Percentiles rank a stretch among this genome's conserved stretches.
Conservation (phyloP, 2,329 filamentous ascomycete genomes). For the Graphilbum fragrans region DNA sequence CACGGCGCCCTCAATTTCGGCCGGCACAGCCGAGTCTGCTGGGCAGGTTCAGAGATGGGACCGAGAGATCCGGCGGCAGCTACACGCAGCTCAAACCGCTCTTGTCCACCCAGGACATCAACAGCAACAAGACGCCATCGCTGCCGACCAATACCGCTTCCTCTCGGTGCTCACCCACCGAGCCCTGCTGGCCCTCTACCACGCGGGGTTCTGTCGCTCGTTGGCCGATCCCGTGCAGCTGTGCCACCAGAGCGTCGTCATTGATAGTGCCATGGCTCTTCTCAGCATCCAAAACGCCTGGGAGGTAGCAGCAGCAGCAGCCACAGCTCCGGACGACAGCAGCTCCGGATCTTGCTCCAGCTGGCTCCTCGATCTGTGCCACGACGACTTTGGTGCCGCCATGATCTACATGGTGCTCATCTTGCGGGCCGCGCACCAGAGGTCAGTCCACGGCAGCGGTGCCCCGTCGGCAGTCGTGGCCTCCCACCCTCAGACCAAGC, state of each 20-base stretch:
- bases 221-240: neutral
- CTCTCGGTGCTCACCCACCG: conserved; percentile 13
- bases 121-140: neutral
- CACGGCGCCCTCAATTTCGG: conserved; percentile 7
- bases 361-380: conserved; percentile 15
- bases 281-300: conserved; percentile 13
- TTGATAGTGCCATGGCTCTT: conserved; percentile 11
- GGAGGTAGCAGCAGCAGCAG: neutral
- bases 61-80: conserved; percentile 11
- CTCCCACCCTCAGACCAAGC: too few relatives aligned
- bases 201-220: conserved; percentile 6
- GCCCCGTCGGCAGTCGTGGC: neutral
- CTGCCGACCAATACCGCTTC: conserved; percentile 9
- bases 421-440: conserved; percentile 2
- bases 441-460: neutral
- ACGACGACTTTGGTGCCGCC: conserved; percentile 14
- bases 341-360: too few relatives aligned
- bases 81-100: conserved; percentile 10
- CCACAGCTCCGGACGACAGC: too few relatives aligned
- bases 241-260: conserved; percentile 4
- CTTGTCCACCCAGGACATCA: neutral
- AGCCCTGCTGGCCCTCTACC: conserved; percentile 13
- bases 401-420: conserved; percentile 11
- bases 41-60: conserved; percentile 29
- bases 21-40: conserved; percentile 20